Percentiles rank a stretch among this genome's conserved stretches.
Conservation (phyloP, 2,329 filamentous ascomycete genomes). For the Pseudogymnoascus sp. region DNA sequence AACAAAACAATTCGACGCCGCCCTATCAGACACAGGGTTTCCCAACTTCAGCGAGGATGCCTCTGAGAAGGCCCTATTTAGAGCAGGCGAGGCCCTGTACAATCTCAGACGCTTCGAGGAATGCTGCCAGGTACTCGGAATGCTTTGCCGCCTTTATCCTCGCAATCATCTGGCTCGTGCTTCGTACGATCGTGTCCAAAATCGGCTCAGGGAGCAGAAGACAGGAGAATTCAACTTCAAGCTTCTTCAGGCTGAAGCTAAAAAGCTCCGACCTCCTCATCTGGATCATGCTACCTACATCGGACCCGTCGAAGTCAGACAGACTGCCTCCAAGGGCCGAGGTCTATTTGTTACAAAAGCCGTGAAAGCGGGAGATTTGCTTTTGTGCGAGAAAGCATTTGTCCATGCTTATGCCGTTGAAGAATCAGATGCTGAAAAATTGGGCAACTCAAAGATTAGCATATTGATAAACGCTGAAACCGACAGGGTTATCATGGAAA, state of each 20-base stretch:
- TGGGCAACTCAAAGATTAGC: constrained; percentile 16
- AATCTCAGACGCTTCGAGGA: constrained; percentile 29
- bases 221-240: constrained; percentile 36
- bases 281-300: constrained; percentile 43
- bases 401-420: constrained; percentile 34
- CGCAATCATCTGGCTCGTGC: constrained; percentile 41
- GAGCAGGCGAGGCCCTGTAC: constrained; percentile 33
- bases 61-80: constrained; percentile 32
- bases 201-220: constrained; percentile 33
- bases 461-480: constrained; percentile 35
- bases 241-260: constrained; percentile 34
- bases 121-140: constrained; percentile 23
- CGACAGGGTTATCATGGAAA: constrained; percentile 29
- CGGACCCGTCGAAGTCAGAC: constrained; percentile 34
- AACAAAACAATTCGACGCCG: constrained; percentile 30
- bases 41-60: constrained; percentile 18
- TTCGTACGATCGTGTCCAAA: constrained; percentile 14
- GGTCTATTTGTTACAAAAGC: constrained; percentile 44
- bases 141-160: constrained; percentile 24
- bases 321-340: constrained; percentile 35
- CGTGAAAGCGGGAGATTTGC: constrained; percentile 42
- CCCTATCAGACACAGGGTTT: constrained; percentile 29
- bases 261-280: constrained; percentile 36
- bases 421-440: constrained; percentile 14
- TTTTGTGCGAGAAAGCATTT: constrained; percentile 52